Percentiles rank a stretch among this genome's conserved stretches.
Evolutionary conservation across 2,329 filamentous ascomycete genomes (phyloP).

Genomic region (Fusarium sarcochroum): DNA sequence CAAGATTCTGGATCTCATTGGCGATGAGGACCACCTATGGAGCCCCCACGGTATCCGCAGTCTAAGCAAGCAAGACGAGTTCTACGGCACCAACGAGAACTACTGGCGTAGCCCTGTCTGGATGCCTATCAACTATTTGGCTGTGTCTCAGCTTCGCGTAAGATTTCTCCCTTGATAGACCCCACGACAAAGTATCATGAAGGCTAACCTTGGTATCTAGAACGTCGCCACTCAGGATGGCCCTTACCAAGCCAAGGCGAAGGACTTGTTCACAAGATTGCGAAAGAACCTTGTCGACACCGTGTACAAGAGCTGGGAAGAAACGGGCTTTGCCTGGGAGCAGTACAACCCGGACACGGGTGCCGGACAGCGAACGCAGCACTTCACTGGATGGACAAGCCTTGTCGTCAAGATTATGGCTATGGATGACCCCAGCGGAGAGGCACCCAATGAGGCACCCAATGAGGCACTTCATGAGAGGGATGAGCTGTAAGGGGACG

Average conservation of each 20-base stretch:
- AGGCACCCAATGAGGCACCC: constrained; percentile 52
- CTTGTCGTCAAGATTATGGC: constrained; percentile 97
- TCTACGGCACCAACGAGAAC: constrained; percentile 93
- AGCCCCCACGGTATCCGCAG: constrained; percentile 90
- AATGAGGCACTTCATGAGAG: constrained; percentile 50
- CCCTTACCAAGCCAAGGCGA: constrained; percentile 77
- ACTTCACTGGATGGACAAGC: constrained; percentile 99
- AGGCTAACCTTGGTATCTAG: constrained; percentile 56
- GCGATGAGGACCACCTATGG: constrained; percentile 89
- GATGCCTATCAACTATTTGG: constrained; percentile 97
- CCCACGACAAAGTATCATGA: constrained; percentile 2
- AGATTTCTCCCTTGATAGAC: constrained; percentile 54
- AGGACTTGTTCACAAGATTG: constrained; percentile 80
- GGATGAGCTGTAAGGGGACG: constrained; percentile 63
- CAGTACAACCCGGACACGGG: constrained; percentile 97
- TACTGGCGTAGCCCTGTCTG: constrained; percentile 97
- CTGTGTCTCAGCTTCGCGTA: constrained; percentile 82
- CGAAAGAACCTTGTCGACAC: constrained; percentile 90
- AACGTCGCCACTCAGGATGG: constrained; percentile 75
- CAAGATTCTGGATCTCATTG: constrained; percentile 81
- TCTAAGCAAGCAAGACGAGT: constrained; percentile 83
- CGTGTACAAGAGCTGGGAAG: constrained; percentile 87
- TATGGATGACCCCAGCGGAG: constrained; percentile 78
- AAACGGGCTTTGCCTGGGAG: constrained; percentile 98
- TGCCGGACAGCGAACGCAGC: constrained; percentile 93